Evolutionary conservation across 768 basidiomycete genomes (phyloP).

Genomic region (Peribolospora kevripleyi): DNA sequence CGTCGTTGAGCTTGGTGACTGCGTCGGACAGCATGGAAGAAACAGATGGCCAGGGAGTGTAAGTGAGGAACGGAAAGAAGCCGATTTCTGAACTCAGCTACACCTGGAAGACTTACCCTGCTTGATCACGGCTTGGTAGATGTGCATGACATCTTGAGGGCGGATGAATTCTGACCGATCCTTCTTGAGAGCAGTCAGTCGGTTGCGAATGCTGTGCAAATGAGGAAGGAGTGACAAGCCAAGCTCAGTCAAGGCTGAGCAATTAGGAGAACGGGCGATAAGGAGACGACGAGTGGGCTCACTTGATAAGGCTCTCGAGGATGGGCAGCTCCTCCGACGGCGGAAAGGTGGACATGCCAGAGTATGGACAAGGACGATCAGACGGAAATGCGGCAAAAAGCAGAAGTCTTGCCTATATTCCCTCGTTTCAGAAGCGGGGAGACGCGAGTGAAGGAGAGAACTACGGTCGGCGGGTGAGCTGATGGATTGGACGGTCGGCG

Average conservation of each 20-base stretch:
- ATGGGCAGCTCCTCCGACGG: slow-evolving; percentile 53
- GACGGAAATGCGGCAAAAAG: too few species aligned
- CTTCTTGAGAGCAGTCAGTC: slow-evolving; percentile 81
- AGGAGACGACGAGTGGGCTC: slow-evolving; percentile 10
- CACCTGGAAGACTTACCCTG: slow-evolving; percentile 38
- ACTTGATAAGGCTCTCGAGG: slow-evolving; percentile 86
- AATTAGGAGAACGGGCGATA: slow-evolving; percentile 13
- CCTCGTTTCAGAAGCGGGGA: too few species aligned
- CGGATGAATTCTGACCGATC: slow-evolving; percentile 80
- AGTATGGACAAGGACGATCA: too few species aligned
- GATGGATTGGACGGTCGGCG: too few species aligned
- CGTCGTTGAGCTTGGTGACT: slow-evolving; percentile 80
- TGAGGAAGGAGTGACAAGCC: background rate
- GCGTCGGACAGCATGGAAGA: slow-evolving; percentile 4
- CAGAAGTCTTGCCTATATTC: too few species aligned
- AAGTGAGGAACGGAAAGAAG: background rate
- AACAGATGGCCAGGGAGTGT: background rate
- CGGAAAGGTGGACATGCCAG: slow-evolving; percentile 6
- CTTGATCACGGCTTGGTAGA: slow-evolving; percentile 80
- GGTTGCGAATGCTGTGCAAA: slow-evolving; percentile 55
- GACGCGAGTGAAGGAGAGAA: too few species aligned
- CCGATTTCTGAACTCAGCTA: background rate
- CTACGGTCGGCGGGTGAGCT: too few species aligned
- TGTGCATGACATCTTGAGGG: slow-evolving; percentile 68
- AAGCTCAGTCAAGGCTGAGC: background rate